Percentiles rank a stretch among this genome's conserved stretches.
Evolutionary conservation across 1,284 basidiomycete genomes (phyloP).

Genomic region (Moesziomyces parantarcticus): DNA sequence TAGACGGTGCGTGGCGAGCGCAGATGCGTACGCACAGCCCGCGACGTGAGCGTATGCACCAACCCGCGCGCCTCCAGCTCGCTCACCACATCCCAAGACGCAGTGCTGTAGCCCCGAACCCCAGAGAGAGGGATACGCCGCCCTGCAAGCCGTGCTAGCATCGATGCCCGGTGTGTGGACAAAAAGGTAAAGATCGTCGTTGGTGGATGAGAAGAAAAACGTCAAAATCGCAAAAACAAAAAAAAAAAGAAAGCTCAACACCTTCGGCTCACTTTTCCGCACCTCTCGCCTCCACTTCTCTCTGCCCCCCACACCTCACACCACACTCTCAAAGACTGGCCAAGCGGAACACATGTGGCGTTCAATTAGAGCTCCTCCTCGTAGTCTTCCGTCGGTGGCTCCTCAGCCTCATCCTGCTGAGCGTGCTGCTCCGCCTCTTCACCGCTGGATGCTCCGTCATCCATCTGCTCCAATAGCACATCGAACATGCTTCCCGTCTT

Average conservation of each 20-base stretch:
- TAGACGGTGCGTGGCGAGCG: constrained; percentile 74
- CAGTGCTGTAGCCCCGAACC: not conserved
- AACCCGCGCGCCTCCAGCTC: constrained; percentile 45
- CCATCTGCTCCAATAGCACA: constrained; percentile 21
- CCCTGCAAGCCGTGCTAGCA: not conserved
- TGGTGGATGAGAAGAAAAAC: no score
- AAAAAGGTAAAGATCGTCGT: no score
- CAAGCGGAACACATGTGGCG: no score
- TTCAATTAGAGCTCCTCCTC: constrained; percentile 25
- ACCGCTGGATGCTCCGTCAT: not conserved
- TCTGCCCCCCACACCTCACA: not conserved
- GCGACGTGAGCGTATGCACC: constrained; percentile 48
- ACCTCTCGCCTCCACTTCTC: not conserved
- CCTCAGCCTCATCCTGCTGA: no score
- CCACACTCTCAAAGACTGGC: no score
- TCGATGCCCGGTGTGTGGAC: not conserved
- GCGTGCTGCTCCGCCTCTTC: no score
- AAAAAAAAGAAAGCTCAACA: no score
- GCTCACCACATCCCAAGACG: constrained; percentile 13
- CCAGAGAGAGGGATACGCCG: no score
- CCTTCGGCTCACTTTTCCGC: no score
- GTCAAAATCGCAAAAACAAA: no score
- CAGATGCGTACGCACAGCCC: constrained; percentile 35
- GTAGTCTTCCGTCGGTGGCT: constrained; percentile 9
- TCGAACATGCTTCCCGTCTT: constrained; percentile 49